These are phyloP conservation scores for Saccharomyces hybrid DNA, from an alignment of 1,139 yeast genomes.

Conservation along the genomic window DNA sequence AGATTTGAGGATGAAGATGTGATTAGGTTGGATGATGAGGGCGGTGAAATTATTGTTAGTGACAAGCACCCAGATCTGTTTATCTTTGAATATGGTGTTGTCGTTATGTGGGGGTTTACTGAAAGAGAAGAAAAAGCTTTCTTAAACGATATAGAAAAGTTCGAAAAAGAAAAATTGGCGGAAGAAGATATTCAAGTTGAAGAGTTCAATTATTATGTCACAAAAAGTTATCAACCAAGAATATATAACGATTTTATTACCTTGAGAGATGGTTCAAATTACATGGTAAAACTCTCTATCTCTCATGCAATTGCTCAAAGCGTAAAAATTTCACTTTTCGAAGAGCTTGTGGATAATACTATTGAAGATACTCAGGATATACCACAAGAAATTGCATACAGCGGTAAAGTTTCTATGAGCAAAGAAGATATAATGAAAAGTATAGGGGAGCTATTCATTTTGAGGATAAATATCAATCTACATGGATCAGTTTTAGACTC, in stretches of 20 bases:
- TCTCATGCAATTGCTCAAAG: constrained; percentile 91
- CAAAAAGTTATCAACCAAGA: constrained; percentile 88
- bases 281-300: constrained; percentile 80
- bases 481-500: constrained; percentile 95
- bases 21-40: constrained; percentile 80
- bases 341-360: constrained; percentile 90
- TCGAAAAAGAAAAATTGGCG: constrained; percentile 84
- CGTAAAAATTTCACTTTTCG: constrained; percentile 88
- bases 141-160: constrained; percentile 71
- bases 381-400: constrained; percentile 88
- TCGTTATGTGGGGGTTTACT: constrained; percentile 92
- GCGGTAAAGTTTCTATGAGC: constrained; percentile 91
- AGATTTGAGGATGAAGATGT: constrained; percentile 40
- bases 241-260: constrained; percentile 93
- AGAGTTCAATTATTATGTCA: constrained; percentile 88
- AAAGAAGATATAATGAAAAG: constrained; percentile 93
- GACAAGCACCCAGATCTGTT: constrained; percentile 69
- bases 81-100: constrained; percentile 89
- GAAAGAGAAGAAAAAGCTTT: constrained; percentile 77
- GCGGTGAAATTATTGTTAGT: constrained; percentile 84
- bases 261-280: constrained; percentile 79
- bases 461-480: constrained; percentile 80
- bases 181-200: constrained; percentile 88
- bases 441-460: constrained; percentile 87
- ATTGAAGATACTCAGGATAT: constrained; percentile 95